A percentile compares a stretch with the other conserved stretches of the same genome.
Conservation (phyloP, 228 moss, liverwort and hornwort species). For the Sphagnum magellanicum region DNA sequence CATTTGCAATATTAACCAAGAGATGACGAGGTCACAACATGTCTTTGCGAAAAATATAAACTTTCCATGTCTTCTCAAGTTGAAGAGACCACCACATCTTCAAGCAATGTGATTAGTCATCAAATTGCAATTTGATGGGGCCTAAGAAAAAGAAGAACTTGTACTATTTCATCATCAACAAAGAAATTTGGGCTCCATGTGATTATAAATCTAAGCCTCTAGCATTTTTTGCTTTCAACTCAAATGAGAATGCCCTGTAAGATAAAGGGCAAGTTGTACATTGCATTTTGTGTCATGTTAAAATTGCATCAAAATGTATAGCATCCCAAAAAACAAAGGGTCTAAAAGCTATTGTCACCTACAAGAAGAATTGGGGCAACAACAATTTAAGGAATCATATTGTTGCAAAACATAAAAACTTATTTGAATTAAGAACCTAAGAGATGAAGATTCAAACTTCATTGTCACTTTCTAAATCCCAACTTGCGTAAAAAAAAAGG, state of each 20-base stretch:
- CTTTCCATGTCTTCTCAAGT: neutral
- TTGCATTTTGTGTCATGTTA: neutral
- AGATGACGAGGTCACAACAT: neutral
- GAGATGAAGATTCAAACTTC: neutral
- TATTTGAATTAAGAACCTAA: neutral
- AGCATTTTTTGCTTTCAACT: neutral
- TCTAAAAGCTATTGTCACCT: neutral
- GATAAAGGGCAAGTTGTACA: neutral
- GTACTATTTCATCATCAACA: neutral
- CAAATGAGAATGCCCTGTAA: neutral
- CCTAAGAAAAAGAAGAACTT: neutral
- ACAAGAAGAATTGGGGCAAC: neutral
- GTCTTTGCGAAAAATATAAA: neutral
- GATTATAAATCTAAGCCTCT: neutral
- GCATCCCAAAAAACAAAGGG: neutral
- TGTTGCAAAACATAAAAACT: neutral
- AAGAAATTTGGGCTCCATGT: neutral
- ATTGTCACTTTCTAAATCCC: neutral
- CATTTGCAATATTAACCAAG: too few relatives aligned
- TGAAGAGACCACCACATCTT: neutral
- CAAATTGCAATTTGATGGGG: neutral
- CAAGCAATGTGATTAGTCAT: neutral
- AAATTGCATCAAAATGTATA: neutral
- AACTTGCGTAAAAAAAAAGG: neutral
- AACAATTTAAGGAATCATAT: neutral